Evolutionary conservation across 306 rosid species (phyloP).

Genomic region (Glycyrrhiza uralensis): DNA sequence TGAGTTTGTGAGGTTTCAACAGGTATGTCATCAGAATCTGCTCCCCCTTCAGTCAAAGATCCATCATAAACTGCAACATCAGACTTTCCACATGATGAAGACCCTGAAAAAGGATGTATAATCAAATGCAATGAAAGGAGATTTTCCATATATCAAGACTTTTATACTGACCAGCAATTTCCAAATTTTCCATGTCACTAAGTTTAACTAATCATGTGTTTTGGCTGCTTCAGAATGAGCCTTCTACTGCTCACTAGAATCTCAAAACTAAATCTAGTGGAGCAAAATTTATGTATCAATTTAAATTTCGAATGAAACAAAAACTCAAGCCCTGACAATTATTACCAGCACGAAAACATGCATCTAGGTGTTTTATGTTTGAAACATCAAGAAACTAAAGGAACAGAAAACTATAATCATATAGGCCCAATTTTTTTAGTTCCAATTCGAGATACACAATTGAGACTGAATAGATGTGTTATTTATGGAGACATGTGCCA

Average conservation of each 20-base stretch:
- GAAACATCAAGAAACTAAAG: not conserved
- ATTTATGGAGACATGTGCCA: no score
- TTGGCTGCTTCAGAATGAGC: not conserved
- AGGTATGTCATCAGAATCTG: slow-evolving; percentile 63
- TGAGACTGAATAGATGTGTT: not conserved
- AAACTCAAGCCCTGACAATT: not conserved
- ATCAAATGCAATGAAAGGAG: not conserved
- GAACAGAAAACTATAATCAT: not conserved
- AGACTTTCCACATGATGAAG: slow-evolving; percentile 73
- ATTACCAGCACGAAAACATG: not conserved
- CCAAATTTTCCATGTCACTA: no score
- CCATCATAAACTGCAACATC: slow-evolving; percentile 93
- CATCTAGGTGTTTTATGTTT: not conserved
- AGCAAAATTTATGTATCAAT: not conserved
- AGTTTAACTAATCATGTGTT: not conserved
- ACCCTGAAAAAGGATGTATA: slow-evolving; percentile 47
- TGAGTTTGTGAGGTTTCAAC: slow-evolving; percentile 38
- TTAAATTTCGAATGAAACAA: not conserved
- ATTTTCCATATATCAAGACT: not conserved
- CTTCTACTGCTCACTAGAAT: not conserved
- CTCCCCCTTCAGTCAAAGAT: slow-evolving; percentile 99
- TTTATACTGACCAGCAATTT: no score
- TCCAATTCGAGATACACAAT: not conserved
- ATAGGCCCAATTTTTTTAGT: not conserved
- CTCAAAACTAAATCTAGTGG: not conserved